These are phyloP conservation scores for Wickerhamiella brachini DNA, from an alignment of 805 yeast species.

Conservation along the genomic window DNA sequence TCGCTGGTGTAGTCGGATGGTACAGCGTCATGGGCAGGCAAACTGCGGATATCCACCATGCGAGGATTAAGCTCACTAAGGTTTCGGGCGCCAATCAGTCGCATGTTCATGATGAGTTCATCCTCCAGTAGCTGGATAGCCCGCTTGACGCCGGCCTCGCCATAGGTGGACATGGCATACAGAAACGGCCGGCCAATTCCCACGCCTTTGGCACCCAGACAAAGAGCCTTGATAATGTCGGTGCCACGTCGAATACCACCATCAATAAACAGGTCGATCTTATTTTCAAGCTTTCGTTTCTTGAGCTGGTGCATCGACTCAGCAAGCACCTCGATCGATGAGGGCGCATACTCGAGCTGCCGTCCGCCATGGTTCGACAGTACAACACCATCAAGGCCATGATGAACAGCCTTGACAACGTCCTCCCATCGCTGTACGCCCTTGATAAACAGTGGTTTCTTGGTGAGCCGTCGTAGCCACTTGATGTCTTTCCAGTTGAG, in stretches of 20 bases:
- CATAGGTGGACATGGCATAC: slow-evolving; percentile 69
- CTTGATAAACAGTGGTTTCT: slow-evolving; percentile 40
- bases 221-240: slow-evolving; percentile 61
- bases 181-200: slow-evolving; percentile 68
- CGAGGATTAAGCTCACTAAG: slow-evolving; percentile 46
- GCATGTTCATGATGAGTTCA: slow-evolving; percentile 66
- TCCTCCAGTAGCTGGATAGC: slow-evolving; percentile 55
- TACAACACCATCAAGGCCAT: slow-evolving; percentile 67
- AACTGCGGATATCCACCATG: slow-evolving; percentile 42
- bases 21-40: slow-evolving; percentile 17
- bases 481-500: slow-evolving; percentile 17
- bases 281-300: slow-evolving; percentile 24
- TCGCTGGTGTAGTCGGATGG: slow-evolving; percentile 14
- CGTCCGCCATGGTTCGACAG: slow-evolving; percentile 85
- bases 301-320: slow-evolving; percentile 44
- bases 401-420: slow-evolving; percentile 55
- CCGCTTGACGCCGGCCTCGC: slow-evolving; percentile 55
- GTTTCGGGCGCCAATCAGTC: slow-evolving; percentile 57
- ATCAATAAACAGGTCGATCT: slow-evolving; percentile 53
- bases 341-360: slow-evolving; percentile 70
- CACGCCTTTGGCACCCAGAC: slow-evolving; percentile 62
- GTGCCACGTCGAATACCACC: slow-evolving; percentile 72
- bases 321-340: slow-evolving; percentile 56
- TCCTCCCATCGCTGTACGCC: slow-evolving; percentile 82
- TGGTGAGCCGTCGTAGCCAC: slow-evolving; percentile 9